Evolutionary conservation across 306 rosid genomes (phyloP), one percentile per base, ranked within the genome.

Genomic region (Lotus japonicus): DNA sequence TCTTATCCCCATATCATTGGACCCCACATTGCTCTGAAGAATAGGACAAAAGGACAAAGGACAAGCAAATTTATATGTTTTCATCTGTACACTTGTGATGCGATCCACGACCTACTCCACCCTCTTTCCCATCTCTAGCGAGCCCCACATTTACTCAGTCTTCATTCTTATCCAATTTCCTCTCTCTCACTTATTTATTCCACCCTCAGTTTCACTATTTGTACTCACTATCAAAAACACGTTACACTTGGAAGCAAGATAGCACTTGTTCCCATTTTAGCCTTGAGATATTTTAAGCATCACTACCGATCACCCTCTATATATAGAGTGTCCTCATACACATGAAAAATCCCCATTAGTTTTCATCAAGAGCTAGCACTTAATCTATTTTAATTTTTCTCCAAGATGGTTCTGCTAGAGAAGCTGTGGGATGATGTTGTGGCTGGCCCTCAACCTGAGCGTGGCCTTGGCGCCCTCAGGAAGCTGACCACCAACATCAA

Each of bases 391-490:
- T 16, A n/a, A 5, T n/a, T 9, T 5, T 5, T 31, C 36, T 26
- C 36, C 0, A 31, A 68, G 12, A 88, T 81, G 96, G 90, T 71
- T 76, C 79, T 90, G 79, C 84, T 95, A n/a, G 97, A 84, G 15
- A 90, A 85, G 79, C 84, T 95, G 2, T 95, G 99, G 99, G 99
- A 90, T 64, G 97, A 90, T 51, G 72, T 84, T 4, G 75, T 84
- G 0, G 96, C 92, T 15, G 99, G 97, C 5, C 96, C 97, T 76
- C 88, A 87, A 19, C 95, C 99, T 7, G 95, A 90, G 0, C 83
- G 86, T 38, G 96, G 99, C 46, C 98, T 95, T 39, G 96, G 85
- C 31, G 74, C 13, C 79, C 89, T 95, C 9, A 78, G 97, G 64
- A 85, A 80, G 54, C 55, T 84, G 62, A 23, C 79, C 74, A 57